Conservation (phyloP, 2,329 filamentous ascomycete species). For the Trichoderma koningii region DNA sequence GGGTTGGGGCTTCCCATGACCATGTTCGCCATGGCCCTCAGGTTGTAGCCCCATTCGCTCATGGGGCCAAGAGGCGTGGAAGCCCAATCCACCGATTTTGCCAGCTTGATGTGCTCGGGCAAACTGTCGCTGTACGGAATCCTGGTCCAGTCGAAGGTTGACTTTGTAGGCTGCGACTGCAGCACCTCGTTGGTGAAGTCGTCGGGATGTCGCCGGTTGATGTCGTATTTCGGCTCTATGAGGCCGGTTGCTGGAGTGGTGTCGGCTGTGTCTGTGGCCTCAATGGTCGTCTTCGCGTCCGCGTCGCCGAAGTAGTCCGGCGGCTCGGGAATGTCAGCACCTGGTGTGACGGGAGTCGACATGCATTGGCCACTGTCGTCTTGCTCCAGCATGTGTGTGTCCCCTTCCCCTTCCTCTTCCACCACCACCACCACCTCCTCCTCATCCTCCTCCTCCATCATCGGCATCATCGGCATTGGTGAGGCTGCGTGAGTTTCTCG, state of each 20-base stretch:
- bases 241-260: constrained; percentile 2
- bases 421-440: constrained; percentile 36
- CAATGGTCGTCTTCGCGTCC: constrained; percentile 28
- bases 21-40: constrained; percentile 77
- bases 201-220: constrained; percentile 42
- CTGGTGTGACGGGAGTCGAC: constrained; percentile 41
- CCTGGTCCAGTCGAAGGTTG: constrained; percentile 80
- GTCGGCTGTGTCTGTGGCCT: constrained; percentile 33
- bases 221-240: constrained; percentile 27
- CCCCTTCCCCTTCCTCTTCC: constrained; percentile 34
- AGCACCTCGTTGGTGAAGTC: constrained; percentile 45
- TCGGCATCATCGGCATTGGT: constrained; percentile 38
- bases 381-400: constrained; percentile 38
- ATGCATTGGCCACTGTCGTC: constrained; percentile 43
- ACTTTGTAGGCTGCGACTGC: constrained; percentile 39
- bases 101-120: constrained; percentile 71
- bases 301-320: constrained; percentile 49
- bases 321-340: constrained; percentile 37
- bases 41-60: constrained; percentile 68
- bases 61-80: constrained; percentile 74
- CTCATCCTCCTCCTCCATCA: constrained; percentile 40
- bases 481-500: constrained; percentile 43
- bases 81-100: constrained; percentile 71
- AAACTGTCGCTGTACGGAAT: constrained; percentile 64
- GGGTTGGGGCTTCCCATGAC: constrained; percentile 79